These are phyloP conservation scores for Microbotryum lychnidis-dioicae DNA, from an alignment of 1,284 basidiomycete species.

Conservation along the genomic window DNA sequence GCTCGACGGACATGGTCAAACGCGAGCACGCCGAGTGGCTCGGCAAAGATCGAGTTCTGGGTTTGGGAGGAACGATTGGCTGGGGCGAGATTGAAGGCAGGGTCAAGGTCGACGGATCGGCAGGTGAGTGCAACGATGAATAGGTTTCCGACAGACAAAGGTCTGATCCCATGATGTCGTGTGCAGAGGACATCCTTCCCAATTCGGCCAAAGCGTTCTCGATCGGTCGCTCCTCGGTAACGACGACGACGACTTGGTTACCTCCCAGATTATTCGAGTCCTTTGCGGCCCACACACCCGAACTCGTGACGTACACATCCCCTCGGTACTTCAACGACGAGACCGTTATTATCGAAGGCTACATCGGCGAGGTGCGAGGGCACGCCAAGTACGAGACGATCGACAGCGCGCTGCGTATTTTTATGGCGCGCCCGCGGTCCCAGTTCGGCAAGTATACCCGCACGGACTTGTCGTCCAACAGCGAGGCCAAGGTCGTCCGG, in stretches of 20 bases:
- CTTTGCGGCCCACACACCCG: neutral
- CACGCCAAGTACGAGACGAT: constrained; percentile 29
- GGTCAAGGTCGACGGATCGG: constrained; percentile 14
- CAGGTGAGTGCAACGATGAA: constrained; percentile 9
- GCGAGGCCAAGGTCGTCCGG: neutral
- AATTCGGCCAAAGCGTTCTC: constrained; percentile 17
- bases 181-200: constrained; percentile 16
- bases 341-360: constrained; percentile 22
- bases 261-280: constrained; percentile 12
- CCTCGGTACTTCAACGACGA: constrained; percentile 21
- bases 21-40: constrained; percentile 25
- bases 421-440: constrained; percentile 14
- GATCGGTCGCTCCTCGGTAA: constrained; percentile 25
- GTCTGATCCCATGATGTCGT: no score
- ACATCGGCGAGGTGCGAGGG: constrained; percentile 27
- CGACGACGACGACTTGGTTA: constrained; percentile 30
- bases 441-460: neutral
- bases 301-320: neutral
- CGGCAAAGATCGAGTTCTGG: constrained; percentile 13
- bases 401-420: constrained; percentile 22
- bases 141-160: no score
- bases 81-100: constrained; percentile 32
- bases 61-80: constrained; percentile 5
- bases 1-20: neutral
- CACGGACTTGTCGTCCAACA: neutral